Evolutionary conservation across 305 asterid species (phyloP).

Genomic region (Ilex paraguariensis): DNA sequence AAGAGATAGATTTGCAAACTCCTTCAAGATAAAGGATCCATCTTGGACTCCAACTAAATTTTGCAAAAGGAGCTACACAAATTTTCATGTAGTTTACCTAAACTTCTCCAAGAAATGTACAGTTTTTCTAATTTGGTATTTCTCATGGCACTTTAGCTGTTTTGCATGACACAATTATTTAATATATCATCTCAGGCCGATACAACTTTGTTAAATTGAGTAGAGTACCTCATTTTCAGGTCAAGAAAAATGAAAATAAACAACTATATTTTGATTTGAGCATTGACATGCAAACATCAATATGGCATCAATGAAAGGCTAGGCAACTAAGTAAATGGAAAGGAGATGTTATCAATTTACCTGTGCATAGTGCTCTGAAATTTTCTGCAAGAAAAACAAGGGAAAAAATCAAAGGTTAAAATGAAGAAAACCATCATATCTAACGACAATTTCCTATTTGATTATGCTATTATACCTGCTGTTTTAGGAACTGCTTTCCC

Average conservation of each 20-base stretch:
- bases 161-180: too few relatives aligned
- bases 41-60: too few relatives aligned
- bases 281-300: too few relatives aligned
- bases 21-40: too few relatives aligned
- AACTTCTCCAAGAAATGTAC: too few relatives aligned
- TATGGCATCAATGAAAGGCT: background rate
- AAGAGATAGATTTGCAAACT: too few relatives aligned
- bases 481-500: conserved; percentile 2
- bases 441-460: background rate
- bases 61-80: too few relatives aligned
- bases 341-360: background rate
- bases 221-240: background rate
- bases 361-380: conserved; percentile 3
- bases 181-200: too few relatives aligned
- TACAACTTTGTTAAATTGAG: too few relatives aligned
- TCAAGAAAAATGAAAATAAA: background rate
- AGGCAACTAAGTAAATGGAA: background rate
- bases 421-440: background rate
- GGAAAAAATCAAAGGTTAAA: background rate
- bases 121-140: too few relatives aligned
- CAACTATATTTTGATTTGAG: background rate
- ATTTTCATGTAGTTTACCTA: too few relatives aligned
- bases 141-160: too few relatives aligned
- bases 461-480: background rate
- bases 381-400: background rate